Base-by-base conservation (phyloP, 139 green algal species). In the Ulvella scutata region DNA sequence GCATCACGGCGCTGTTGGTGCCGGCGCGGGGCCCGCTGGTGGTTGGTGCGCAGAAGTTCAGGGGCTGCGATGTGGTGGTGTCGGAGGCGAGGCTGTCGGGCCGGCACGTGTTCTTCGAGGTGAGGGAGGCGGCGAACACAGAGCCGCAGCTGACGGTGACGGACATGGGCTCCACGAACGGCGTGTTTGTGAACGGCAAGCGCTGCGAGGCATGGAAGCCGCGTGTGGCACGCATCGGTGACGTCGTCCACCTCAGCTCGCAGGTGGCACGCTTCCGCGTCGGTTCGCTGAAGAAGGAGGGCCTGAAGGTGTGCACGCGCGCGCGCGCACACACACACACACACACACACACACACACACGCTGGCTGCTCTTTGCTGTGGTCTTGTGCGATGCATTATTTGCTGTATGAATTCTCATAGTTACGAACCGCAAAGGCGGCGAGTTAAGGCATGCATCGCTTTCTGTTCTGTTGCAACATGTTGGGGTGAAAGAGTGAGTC, bases 81-180 rank as follows among this genome's bases (percentile, higher is more conserved):
- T n/a, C 31, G n/a, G 51, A 67, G 51, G n/a, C 51, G 20, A n/a
- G 51, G n/a, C 31, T 67, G 13, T 67, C 51, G 33, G 51, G 51
- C 13, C 51, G 51, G 9, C 51, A 67, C 20, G 51, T 67, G 9
- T 67, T 67, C 51, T 67, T 67, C 17, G 51, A 67, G 51, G 51
- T 26, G 0, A n/a, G n/a, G n/a, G 17, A 36, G 9, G 20, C 51
- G n/a, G 51, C n/a, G n/a, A 10, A 10, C n/a, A 26, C n/a, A 6
- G 51, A 26, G n/a, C 31, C 17, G 51, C 51, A 26, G 51, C 51
- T 67, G 51, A 67, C 51, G 17, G 51, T 67, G 13, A 67, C 51
- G n/a, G 51, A 67, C 51, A 67, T 67, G 51, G 51, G 51, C 51
- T 67, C 51, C 51, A 67, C 51, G 13, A 67, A 67, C 51, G 51